Conservation (phyloP, 1,284 basidiomycete genomes). For the Polyporus tsugae region DNA sequence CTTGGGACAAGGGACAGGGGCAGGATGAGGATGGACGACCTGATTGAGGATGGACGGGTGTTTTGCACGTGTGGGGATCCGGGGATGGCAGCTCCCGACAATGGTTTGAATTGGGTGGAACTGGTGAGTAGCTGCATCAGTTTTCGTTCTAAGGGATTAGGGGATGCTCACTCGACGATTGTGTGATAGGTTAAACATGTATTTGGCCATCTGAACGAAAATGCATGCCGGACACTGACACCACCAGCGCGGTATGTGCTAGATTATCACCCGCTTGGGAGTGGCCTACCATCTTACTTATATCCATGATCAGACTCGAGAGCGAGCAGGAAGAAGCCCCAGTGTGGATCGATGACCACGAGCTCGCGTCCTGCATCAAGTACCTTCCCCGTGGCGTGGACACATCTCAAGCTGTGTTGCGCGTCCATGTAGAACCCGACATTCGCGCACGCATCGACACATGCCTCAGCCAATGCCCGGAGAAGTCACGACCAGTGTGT, state of each 20-base stretch:
- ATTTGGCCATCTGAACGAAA: not conserved
- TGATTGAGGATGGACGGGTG: conserved; percentile 5
- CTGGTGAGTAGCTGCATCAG: conserved; percentile 7
- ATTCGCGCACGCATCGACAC: not conserved
- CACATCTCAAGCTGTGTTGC: conserved; percentile 1
- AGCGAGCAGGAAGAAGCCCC: not conserved
- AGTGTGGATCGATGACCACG: not conserved
- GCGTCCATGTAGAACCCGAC: not conserved
- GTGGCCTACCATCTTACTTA: not conserved
- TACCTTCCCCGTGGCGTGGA: conserved; percentile 17
- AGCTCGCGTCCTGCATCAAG: conserved; percentile 13
- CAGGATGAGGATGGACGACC: not conserved
- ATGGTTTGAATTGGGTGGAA: conserved; percentile 12
- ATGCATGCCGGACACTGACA: not conserved
- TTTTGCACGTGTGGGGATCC: conserved; percentile 26
- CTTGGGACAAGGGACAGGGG: not conserved
- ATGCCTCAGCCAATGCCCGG: not conserved
- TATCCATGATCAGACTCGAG: not conserved
- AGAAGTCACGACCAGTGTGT: not conserved
- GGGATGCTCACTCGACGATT: not conserved
- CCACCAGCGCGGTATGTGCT: not conserved
- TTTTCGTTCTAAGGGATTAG: not conserved
- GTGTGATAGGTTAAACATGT: not conserved
- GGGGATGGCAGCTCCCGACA: not conserved
- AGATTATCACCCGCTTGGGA: not conserved